These are phyloP conservation scores for Penicillium soppii DNA, from an alignment of 495 filamentous ascomycete genomes.

Conservation along the genomic window DNA sequence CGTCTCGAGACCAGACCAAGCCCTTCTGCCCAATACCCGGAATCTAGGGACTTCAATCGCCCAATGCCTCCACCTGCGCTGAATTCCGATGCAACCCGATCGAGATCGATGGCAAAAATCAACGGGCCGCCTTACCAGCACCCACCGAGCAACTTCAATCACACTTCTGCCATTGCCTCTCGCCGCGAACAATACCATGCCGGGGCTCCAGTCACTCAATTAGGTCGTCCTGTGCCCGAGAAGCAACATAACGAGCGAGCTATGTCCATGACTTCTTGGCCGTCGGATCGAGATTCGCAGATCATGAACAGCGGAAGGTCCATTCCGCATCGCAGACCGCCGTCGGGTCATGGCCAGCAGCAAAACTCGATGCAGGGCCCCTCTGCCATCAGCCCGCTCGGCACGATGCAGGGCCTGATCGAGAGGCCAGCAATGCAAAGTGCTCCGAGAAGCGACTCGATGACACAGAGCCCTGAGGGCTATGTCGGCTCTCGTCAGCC, in stretches of 20 bases:
- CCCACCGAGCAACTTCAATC: constrained; percentile 64
- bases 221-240: constrained; percentile 87
- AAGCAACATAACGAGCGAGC: constrained; percentile 81
- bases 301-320: constrained; percentile 83
- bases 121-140: constrained; percentile 63
- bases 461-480: constrained; percentile 20
- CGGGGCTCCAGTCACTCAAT: constrained; percentile 72
- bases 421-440: constrained; percentile 1
- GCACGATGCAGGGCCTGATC: too few relatives aligned
- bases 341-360: constrained; percentile 48
- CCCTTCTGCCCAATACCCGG: constrained; percentile 56
- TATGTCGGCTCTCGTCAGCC: constrained; percentile 37
- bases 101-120: constrained; percentile 82
- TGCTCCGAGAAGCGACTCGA: constrained; percentile 17
- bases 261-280: constrained; percentile 92
- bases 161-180: constrained; percentile 68
- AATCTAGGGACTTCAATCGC: constrained; percentile 47
- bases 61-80: constrained; percentile 63
- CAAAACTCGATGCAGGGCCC: neutral
- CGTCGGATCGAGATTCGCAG: constrained; percentile 75
- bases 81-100: constrained; percentile 69
- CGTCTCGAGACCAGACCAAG: constrained; percentile 67
- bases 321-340: constrained; percentile 67
- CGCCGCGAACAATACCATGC: constrained; percentile 71
- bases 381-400: too few relatives aligned